A percentile compares a stretch with the other conserved stretches of the same genome.
Evolutionary conservation across 306 rosid genomes (phyloP).

Genomic region (Astragalus glycyphyllos): DNA sequence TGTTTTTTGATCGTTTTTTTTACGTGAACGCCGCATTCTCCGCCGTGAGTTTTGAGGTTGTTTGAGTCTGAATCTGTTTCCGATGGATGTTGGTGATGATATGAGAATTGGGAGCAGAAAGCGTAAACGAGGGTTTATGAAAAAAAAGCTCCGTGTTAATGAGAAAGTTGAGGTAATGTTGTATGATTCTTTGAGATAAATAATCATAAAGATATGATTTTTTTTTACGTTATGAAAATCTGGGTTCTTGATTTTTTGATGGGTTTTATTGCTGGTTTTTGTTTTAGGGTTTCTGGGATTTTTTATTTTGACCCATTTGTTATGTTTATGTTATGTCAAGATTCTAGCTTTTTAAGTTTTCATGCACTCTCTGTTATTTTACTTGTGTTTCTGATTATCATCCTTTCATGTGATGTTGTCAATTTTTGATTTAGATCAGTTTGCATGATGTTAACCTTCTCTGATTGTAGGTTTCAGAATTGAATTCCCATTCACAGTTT

Average conservation of each 20-base stretch:
- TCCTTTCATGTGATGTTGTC: slow-evolving; percentile 11
- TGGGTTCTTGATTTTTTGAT: slow-evolving; percentile 13
- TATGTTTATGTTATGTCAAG: background rate
- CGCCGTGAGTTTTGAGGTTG: background rate
- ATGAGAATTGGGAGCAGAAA: background rate
- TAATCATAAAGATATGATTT: slow-evolving; percentile 1
- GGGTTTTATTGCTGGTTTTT: background rate
- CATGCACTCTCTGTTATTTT: background rate
- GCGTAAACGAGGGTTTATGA: slow-evolving; percentile 27
- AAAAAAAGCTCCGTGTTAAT: slow-evolving; percentile 40
- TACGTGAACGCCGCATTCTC: background rate
- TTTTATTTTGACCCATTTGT: background rate
- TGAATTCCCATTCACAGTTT: slow-evolving; percentile 4
- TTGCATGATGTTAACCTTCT: background rate
- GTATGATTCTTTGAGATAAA: background rate
- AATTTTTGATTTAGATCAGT: background rate
- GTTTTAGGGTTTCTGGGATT: background rate
- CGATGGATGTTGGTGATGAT: slow-evolving; percentile 46
- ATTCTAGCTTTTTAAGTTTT: background rate
- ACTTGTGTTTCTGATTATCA: slow-evolving; percentile 4
- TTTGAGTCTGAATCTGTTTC: background rate
- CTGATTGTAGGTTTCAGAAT: slow-evolving; percentile 3
- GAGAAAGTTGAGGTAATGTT: slow-evolving; percentile 56
- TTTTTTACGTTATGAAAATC: slow-evolving; percentile 10
- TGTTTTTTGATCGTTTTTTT: background rate